Percentiles rank a stretch among this genome's conserved stretches.
These are phyloP conservation scores for Pseudohalonectria lignicola DNA, from an alignment of 2,329 filamentous ascomycete genomes.

Conservation along the genomic window DNA sequence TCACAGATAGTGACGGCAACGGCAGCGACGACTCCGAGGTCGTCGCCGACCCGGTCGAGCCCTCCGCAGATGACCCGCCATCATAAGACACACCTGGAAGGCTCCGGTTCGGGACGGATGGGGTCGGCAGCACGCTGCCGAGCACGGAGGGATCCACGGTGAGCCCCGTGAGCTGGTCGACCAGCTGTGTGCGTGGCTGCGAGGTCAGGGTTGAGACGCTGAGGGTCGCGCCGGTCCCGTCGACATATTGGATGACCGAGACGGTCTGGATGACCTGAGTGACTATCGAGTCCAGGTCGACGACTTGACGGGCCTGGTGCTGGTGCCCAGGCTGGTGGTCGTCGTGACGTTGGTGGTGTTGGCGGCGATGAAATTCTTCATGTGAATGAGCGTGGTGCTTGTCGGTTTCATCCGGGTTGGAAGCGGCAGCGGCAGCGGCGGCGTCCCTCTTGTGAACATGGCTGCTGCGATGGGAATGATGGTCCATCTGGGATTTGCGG, in stretches of 20 bases:
- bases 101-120: not conserved
- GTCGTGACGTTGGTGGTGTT: not conserved
- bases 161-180: constrained; percentile 22
- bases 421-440: constrained; percentile 3
- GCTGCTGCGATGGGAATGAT: constrained; percentile 19
- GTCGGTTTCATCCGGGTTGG: not conserved
- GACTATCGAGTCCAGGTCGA: constrained; percentile 20
- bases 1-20: constrained; percentile 9
- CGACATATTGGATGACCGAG: constrained; percentile 41
- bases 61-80: constrained; percentile 10
- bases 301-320: constrained; percentile 12
- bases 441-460: constrained; percentile 10
- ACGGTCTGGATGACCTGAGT: constrained; percentile 41
- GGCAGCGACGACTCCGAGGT: constrained; percentile 12
- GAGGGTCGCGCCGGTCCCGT: constrained; percentile 32
- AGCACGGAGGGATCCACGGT: constrained; percentile 14
- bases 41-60: constrained; percentile 7
- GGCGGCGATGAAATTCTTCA: not conserved
- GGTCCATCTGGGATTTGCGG: constrained; percentile 20
- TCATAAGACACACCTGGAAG: constrained; percentile 1
- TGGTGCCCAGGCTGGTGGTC: not conserved
- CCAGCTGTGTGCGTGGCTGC: constrained; percentile 25
- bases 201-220: constrained; percentile 28
- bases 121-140: constrained; percentile 4
- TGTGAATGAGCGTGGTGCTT: constrained; percentile 12